These are phyloP conservation scores for Podaxis sp. DNA, from an alignment of 768 basidiomycete genomes.

Conservation along the genomic window DNA sequence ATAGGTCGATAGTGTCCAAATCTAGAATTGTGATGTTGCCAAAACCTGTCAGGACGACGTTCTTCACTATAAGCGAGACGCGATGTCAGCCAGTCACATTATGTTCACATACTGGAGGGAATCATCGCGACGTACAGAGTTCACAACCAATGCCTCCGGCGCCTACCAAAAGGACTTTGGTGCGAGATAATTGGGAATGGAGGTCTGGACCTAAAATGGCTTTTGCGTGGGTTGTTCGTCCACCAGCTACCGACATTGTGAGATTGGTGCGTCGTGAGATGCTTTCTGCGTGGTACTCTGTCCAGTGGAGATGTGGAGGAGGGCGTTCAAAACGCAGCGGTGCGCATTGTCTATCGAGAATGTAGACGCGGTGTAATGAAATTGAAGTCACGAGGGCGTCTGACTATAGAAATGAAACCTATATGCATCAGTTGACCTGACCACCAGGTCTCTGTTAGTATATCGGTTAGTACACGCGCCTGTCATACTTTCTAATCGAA, in stretches of 20 bases:
- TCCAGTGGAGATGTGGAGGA: neutral
- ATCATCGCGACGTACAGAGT: conserved; percentile 54
- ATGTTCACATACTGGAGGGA: neutral
- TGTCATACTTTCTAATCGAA: neutral
- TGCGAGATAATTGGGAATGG: conserved; percentile 54
- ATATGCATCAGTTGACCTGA: neutral
- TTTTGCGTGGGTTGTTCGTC: conserved; percentile 59
- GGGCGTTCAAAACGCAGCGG: neutral
- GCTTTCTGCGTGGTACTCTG: neutral
- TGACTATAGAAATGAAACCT: neutral
- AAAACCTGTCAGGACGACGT: conserved; percentile 90
- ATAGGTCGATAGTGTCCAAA: conserved; percentile 97
- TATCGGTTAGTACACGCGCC: conserved; percentile 19
- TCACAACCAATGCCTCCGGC: conserved; percentile 98
- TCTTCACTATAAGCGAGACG: conserved; percentile 73
- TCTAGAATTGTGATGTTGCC: conserved; percentile 91
- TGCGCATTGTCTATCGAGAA: neutral
- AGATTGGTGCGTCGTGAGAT: neutral
- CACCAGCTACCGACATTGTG: conserved; percentile 45
- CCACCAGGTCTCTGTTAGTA: conserved; percentile 14
- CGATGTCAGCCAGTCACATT: neutral
- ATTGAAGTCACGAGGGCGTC: conserved; percentile 5
- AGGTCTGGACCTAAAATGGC: conserved; percentile 81
- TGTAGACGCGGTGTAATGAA: conserved; percentile 5
- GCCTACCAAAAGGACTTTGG: conserved; percentile 85